phyloP scores from a whole-genome alignment of 345 rosid genomes.

The Melaleuca quinquenervia region DNA sequence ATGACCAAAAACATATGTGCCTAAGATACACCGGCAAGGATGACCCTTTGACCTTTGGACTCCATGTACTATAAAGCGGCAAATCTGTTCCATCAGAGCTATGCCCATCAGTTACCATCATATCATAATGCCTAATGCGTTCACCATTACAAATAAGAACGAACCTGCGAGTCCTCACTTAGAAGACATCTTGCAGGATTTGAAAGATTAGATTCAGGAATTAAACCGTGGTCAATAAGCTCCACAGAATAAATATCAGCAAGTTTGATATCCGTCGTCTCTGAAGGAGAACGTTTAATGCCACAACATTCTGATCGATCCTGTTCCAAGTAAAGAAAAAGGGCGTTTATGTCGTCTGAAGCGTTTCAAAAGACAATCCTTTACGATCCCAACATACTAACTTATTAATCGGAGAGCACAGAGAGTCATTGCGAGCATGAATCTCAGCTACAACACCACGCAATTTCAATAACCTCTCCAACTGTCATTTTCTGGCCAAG shows the following conservation, averaged over 20 bases:
- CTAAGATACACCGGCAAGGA: constrained; percentile 56
- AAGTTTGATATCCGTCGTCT: constrained; percentile 29
- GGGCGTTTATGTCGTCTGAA: background rate
- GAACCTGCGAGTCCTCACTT: constrained; percentile 40
- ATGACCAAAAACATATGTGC: constrained; percentile 49
- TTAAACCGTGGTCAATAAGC: constrained; percentile 22
- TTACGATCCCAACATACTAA: background rate
- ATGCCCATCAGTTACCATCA: constrained; percentile 1
- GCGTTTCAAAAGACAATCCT: background rate
- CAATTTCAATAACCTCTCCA: background rate
- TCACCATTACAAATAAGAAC: background rate
- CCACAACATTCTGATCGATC: constrained; percentile 44
- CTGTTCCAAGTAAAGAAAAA: constrained; percentile 22
- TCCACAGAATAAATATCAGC: constrained; percentile 71
- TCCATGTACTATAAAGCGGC: constrained; percentile 48
- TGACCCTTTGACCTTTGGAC: constrained; percentile 39
- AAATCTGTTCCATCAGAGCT: constrained; percentile 41
- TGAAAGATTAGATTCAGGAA: constrained; percentile 20
- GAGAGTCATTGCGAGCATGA: background rate
- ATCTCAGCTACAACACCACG: background rate
- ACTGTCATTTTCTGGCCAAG: background rate
- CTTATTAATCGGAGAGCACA: background rate
- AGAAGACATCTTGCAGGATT: constrained; percentile 30
- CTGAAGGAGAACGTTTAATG: constrained; percentile 19
- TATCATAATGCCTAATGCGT: background rate